Evolutionary conservation across 2,329 filamentous ascomycete species (phyloP), one percentile per base, ranked within the genome.

Genomic region (Incumbomyces lentus): DNA sequence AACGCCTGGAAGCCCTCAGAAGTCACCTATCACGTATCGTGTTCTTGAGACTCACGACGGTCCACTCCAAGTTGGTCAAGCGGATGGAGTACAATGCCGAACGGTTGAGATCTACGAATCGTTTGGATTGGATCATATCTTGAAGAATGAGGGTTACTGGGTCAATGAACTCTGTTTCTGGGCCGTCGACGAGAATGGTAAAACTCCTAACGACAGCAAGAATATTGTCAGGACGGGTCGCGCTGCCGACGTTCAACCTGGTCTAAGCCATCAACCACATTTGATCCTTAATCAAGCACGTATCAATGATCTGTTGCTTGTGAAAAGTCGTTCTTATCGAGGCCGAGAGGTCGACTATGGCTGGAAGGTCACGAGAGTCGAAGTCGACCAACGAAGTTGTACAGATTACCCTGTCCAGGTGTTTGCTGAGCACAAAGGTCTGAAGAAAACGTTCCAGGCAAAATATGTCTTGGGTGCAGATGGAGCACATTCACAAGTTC

Each of bases 51-150:
- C 68, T 5, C 71, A 75, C 4, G 49, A 62, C 2, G 78, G 76
- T 0, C 76, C 75, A 0, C 66, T 82, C 41, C 56, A 67, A 34
- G 67, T 71, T 38, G 79, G 79, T 2, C 77, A 83, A 60, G 81
- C 80, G 12, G 80, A 84, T 49, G 76, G 77, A 1, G 73, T 79
- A 14, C 75, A 79, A 60, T 75, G 72, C 47, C 74, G 76, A 1
- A 78, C 76, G 0, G 75, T 80, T 12, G 78, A 81, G 58, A 70
- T 81, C 17, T 78, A 79, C 42, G 76, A 81, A 55, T 75, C 72
- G 37, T 76, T 80, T 29, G 73, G 69, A 1, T 67, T 81, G 2
- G 67, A 70, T 1, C 74, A 76, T 38, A 64, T 70, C 14, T 63
- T 81, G 22, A 66, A 79, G 26, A 66, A 68, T 30, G 76, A 79